phyloP scores from a whole-genome alignment of 1,284 basidiomycete species.

The Ganoderma leucocontextum region DNA sequence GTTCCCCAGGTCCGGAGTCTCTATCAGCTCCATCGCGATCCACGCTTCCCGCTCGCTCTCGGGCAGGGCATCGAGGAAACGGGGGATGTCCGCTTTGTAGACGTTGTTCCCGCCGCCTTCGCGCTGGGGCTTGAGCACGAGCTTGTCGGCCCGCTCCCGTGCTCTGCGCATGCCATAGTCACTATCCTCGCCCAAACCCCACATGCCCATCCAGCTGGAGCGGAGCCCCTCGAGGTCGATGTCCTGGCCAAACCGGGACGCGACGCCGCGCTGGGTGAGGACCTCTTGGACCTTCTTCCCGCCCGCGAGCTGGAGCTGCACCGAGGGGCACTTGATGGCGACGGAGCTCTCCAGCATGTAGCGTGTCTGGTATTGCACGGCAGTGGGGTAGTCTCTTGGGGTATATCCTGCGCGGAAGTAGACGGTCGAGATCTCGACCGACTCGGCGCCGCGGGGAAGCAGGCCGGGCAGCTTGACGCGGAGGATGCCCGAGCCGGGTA shows the following conservation, averaged over 20 bases:
- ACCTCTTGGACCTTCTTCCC: constrained; percentile 97
- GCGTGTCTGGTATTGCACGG: constrained; percentile 73
- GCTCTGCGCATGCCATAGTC: constrained; percentile 90
- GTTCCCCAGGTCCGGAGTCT: constrained; percentile 75
- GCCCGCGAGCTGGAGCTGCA: constrained; percentile 93
- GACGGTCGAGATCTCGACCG: constrained; percentile 43
- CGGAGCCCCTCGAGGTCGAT: constrained; percentile 47
- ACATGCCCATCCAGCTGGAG: constrained; percentile 45
- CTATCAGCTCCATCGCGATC: constrained; percentile 94
- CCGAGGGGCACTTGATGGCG: constrained; percentile 94
- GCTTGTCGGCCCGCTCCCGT: constrained; percentile 51
- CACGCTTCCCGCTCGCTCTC: constrained; percentile 76
- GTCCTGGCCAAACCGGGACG: constrained; percentile 76
- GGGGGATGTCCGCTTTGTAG: constrained; percentile 85
- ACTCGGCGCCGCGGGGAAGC: constrained; percentile 44
- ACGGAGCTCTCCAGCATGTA: constrained; percentile 79
- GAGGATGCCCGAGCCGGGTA: constrained; percentile 37
- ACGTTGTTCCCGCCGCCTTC: constrained; percentile 99
- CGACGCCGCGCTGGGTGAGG: constrained; percentile 75
- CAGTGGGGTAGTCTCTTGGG: constrained; percentile 81
- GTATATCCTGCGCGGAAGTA: constrained; percentile 72
- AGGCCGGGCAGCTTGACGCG: constrained; percentile 27
- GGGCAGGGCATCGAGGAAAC: constrained; percentile 73
- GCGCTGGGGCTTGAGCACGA: constrained; percentile 95
- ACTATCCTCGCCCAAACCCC: constrained; percentile 52